phyloP scores from a whole-genome alignment of 2,329 filamentous ascomycete species.

The Fusarium scirpi region DNA sequence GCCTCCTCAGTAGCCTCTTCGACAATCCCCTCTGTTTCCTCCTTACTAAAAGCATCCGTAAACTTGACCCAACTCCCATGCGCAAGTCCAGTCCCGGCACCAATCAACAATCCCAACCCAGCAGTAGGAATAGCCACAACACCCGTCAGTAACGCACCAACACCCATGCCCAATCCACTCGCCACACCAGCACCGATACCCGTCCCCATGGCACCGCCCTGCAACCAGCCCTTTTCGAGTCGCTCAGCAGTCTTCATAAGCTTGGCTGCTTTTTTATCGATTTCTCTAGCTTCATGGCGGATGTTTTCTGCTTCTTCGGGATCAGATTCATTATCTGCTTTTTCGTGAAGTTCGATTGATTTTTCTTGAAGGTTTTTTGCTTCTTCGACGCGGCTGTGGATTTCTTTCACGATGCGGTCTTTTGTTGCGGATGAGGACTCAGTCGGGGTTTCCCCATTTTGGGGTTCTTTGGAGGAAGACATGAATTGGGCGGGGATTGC shows the following conservation, averaged over 20 bases:
- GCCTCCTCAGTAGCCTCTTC: slow-evolving; percentile 38
- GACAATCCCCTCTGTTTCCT: slow-evolving; percentile 34
- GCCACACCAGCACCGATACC: slow-evolving; percentile 41
- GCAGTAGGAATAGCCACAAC: slow-evolving; percentile 39
- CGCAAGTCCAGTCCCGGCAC: slow-evolving; percentile 35
- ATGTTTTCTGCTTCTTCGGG: slow-evolving; percentile 28
- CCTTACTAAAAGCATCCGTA: slow-evolving; percentile 38
- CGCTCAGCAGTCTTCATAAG: slow-evolving; percentile 41
- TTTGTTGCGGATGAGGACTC: slow-evolving; percentile 16
- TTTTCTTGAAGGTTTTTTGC: slow-evolving; percentile 29
- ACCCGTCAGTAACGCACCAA: slow-evolving; percentile 36
- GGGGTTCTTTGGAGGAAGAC: slow-evolving; percentile 10
- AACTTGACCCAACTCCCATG: slow-evolving; percentile 42
- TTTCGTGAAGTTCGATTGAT: slow-evolving; percentile 33
- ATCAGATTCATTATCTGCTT: slow-evolving; percentile 28
- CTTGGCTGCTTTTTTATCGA: slow-evolving; percentile 41
- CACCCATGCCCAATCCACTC: slow-evolving; percentile 32
- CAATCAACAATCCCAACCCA: slow-evolving; percentile 37
- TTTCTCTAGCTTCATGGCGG: slow-evolving; percentile 25
- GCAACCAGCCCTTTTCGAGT: slow-evolving; percentile 37
- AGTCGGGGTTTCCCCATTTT: slow-evolving; percentile 9
- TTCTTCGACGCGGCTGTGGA: slow-evolving; percentile 32
- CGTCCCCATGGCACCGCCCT: slow-evolving; percentile 40
- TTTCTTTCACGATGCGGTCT: slow-evolving; percentile 32
- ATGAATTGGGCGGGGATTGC: slow-evolving; percentile 31